A percentile compares a stretch with the other conserved stretches of the same genome.
Conservation (phyloP, 2,329 filamentous ascomycete genomes). For the Fonsecaea multimorphosa region DNA sequence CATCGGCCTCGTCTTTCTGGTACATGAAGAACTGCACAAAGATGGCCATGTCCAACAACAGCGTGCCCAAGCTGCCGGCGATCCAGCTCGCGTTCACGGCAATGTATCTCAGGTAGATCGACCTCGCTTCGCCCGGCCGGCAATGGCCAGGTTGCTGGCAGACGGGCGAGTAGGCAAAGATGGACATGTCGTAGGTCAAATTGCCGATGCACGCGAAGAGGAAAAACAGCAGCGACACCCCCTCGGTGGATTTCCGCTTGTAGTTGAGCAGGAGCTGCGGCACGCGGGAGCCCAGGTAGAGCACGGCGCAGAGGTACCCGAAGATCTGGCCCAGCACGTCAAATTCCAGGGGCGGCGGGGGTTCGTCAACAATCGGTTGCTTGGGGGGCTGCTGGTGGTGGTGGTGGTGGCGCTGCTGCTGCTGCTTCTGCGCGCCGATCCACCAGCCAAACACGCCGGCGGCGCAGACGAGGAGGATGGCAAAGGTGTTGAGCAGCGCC, state of each 20-base stretch:
- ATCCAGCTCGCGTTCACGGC: conserved; percentile 92
- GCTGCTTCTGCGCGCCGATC: conserved; percentile 59
- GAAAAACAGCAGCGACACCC: conserved; percentile 93
- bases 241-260: conserved; percentile 88
- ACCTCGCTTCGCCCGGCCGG: conserved; percentile 66
- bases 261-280: conserved; percentile 93
- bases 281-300: conserved; percentile 88
- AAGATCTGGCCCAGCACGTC: conserved; percentile 85
- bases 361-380: no score
- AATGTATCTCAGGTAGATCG: conserved; percentile 79
- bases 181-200: conserved; percentile 88
- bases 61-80: conserved; percentile 83
- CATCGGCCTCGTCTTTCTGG: conserved; percentile 48
- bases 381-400: conserved; percentile 43
- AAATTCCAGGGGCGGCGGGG: conserved; percentile 63
- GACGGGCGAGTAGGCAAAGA: conserved; percentile 83
- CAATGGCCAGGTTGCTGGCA: conserved; percentile 64
- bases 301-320: conserved; percentile 85
- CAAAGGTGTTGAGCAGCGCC: conserved; percentile 73
- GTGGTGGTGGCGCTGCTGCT: conserved; percentile 41
- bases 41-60: conserved; percentile 82
- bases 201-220: conserved; percentile 96
- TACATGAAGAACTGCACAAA: conserved; percentile 95
- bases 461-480: conserved; percentile 79
- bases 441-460: conserved; percentile 89